phyloP scores from a whole-genome alignment of 805 yeast genomes.

The Saccharomycopsis sp. region DNA sequence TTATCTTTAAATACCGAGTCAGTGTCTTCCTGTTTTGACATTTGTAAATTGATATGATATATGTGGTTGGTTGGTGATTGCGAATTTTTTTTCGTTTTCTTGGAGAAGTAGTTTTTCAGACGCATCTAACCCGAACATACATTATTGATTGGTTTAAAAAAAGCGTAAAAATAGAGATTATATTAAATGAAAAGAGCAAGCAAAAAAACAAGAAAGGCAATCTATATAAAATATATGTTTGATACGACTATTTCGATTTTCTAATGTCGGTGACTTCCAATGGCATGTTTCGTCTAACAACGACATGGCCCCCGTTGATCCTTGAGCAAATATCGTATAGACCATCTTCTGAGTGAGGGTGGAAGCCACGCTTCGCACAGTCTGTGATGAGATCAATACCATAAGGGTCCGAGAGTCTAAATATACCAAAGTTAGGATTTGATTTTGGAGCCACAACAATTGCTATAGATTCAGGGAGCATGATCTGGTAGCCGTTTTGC shows the following conservation, averaged over 20 bases:
- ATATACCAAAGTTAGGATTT: conserved; percentile 45
- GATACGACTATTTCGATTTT: too few species aligned
- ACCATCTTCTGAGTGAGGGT: conserved; percentile 49
- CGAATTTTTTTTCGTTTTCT: too few species aligned
- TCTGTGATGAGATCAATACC: conserved; percentile 50
- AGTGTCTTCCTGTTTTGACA: not conserved
- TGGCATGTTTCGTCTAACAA: conserved; percentile 38
- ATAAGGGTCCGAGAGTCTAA: conserved; percentile 58
- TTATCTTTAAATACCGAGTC: not conserved
- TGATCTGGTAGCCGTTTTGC: conserved; percentile 59
- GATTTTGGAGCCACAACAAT: conserved; percentile 55
- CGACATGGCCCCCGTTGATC: conserved; percentile 41
- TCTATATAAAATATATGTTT: too few species aligned
- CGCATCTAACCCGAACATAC: too few species aligned
- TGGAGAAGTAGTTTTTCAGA: too few species aligned
- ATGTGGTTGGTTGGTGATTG: too few species aligned
- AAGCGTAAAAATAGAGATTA: too few species aligned
- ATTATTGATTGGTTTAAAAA: too few species aligned
- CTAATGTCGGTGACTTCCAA: conserved; percentile 46
- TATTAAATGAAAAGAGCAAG: too few species aligned
- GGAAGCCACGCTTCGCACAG: conserved; percentile 47
- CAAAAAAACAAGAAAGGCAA: too few species aligned
- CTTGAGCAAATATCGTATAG: conserved; percentile 43
- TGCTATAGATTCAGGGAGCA: conserved; percentile 65
- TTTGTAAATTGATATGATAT: not conserved